Evolutionary conservation across 768 basidiomycete species (phyloP).

Genomic region (Lactifluus pinguis): DNA sequence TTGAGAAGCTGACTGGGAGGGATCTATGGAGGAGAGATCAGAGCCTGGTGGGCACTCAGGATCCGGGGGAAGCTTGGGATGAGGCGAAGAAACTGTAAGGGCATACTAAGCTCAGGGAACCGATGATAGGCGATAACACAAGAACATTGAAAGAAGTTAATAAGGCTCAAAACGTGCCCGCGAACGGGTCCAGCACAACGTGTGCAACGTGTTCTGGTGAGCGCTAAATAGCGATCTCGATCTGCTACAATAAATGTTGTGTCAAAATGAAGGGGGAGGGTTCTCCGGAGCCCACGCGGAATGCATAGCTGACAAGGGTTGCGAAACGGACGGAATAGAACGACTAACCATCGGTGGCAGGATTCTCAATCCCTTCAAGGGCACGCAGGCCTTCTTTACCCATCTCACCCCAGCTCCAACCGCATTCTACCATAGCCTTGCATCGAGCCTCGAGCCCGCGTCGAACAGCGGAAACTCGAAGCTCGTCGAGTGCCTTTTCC

Average conservation of each 20-base stretch:
- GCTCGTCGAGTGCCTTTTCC: slow-evolving; percentile 50
- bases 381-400: slow-evolving; percentile 53
- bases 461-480: slow-evolving; percentile 45
- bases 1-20: slow-evolving; percentile 74
- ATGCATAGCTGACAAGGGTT: slow-evolving; percentile 3
- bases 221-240: slow-evolving; percentile 1
- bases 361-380: slow-evolving; percentile 24
- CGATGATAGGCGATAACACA: background rate
- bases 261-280: background rate
- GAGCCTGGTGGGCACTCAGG: slow-evolving; percentile 27
- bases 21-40: slow-evolving; percentile 56
- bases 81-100: slow-evolving; percentile 9
- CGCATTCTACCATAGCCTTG: slow-evolving; percentile 59
- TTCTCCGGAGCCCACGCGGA: background rate
- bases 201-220: background rate
- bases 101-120: slow-evolving; percentile 12
- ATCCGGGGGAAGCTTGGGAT: slow-evolving; percentile 6
- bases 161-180: background rate
- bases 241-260: background rate
- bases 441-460: slow-evolving; percentile 57
- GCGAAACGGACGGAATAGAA: background rate
- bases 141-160: background rate
- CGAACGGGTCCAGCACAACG: background rate
- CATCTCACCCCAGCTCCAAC: slow-evolving; percentile 56
- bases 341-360: slow-evolving; percentile 24